Base-by-base conservation (phyloP, 2,329 filamentous ascomycete genomes). In the Grosmannia penicillata region DNA sequence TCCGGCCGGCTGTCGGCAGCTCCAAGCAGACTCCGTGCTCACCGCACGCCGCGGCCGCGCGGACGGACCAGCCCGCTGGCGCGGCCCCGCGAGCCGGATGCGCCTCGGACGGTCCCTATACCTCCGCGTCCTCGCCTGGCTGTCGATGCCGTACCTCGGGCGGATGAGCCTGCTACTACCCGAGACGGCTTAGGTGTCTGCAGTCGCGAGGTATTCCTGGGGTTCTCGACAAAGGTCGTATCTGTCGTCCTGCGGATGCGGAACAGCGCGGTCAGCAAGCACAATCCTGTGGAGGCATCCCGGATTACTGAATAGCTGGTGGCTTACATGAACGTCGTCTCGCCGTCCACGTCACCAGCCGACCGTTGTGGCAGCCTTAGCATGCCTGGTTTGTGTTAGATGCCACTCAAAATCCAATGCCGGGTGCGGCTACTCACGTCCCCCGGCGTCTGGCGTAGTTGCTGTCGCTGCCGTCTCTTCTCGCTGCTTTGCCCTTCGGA, bases 191-290 rank as follows among this genome's bases (percentile, higher is more conserved):
- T 61, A 7, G 66, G 55, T 7, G 58, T 62, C 22, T 59, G 54
- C 45, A 63, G 65, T 43, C 62, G 69, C 8, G 61, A 55, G 6
- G 60, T 60, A 21, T 66, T 55, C 48, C 65, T 74, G 19, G 66
- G 87, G 50, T 94, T 83, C 25, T 94, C 85, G 40, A 94, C 75
- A 52, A 94, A 95, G 2, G 83, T 84, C 6, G 81, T 93, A 53
- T 94, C 86, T 10, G 84, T 93, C 19, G 87, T 94, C 69, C 82
- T 89, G 23, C 13, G 14, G 6, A 14, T 4, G 13, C 8, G 17
- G 18, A 15, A 22, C 17, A 18, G 13, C 32, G 23, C 15, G 5
- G 4, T 29, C 17, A 44, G 11, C 28, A 36, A 43, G n/a, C n/a
- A n/a, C n/a, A n/a, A n/a, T n/a, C n/a, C n/a, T n/a, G n/a, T n/a